Percentiles rank a stretch among this genome's conserved stretches.
Conservation (phyloP, 2,329 filamentous ascomycete species). For the Thielaviopsis punctulata region DNA sequence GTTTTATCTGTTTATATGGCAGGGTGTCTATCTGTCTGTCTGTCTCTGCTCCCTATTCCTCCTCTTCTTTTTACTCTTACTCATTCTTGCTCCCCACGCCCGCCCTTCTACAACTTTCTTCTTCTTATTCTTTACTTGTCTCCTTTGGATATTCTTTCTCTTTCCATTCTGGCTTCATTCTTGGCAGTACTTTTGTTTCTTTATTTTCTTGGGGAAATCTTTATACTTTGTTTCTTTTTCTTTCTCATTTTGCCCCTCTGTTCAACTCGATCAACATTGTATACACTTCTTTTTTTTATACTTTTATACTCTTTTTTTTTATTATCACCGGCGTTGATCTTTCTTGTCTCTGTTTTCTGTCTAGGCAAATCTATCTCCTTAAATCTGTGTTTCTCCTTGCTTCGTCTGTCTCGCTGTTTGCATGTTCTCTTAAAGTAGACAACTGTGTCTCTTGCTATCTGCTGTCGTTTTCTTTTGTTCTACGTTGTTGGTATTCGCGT, state of each 20-base stretch:
- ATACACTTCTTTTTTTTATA: too few relatives aligned
- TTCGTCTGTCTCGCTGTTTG: neutral
- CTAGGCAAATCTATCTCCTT: neutral
- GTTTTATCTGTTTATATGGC: slow-evolving; percentile 2
- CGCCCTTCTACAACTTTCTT: neutral
- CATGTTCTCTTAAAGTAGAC: neutral
- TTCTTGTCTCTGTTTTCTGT: neutral
- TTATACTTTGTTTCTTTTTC: neutral
- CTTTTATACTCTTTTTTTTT: neutral
- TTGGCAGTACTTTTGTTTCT: neutral
- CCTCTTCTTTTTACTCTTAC: slow-evolving; percentile 14
- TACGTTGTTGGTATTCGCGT: neutral
- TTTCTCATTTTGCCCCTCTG: neutral
- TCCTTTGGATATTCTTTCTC: neutral
- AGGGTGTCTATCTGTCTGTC: neutral
- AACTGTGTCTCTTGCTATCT: neutral
- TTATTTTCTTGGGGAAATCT: slow-evolving; percentile 3
- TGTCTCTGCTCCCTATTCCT: slow-evolving; percentile 8
- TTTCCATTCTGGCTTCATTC: slow-evolving; percentile 9
- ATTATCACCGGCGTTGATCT: neutral
- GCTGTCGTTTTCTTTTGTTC: neutral
- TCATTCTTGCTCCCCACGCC: neutral
- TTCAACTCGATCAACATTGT: neutral
- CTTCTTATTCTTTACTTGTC: neutral
- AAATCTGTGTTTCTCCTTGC: neutral